Percentiles rank a stretch among this genome's conserved stretches.
Conservation (phyloP, 805 yeast species). For the Saccharomycopsis olivae region DNA sequence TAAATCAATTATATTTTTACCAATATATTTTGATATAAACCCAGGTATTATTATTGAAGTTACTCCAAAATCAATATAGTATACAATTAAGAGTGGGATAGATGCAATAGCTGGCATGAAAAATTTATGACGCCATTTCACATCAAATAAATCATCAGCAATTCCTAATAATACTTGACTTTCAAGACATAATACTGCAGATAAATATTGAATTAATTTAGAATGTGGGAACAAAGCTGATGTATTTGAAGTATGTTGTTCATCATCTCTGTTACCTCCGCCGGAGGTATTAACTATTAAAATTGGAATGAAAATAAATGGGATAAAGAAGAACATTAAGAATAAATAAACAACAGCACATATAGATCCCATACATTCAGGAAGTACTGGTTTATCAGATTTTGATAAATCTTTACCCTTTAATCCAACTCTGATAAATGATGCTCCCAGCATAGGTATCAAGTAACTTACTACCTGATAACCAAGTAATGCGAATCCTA, state of each 20-base stretch:
- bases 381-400: constrained; percentile 57
- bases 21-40: constrained; percentile 33
- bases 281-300: constrained; percentile 50
- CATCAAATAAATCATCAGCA: constrained; percentile 90
- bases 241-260: constrained; percentile 12
- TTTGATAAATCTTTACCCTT: constrained; percentile 79
- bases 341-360: constrained; percentile 74
- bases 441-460: constrained; percentile 57
- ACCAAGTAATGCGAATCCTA: constrained; percentile 62
- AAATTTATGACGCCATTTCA: constrained; percentile 96
- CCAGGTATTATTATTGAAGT: constrained; percentile 80
- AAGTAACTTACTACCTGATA: constrained; percentile 46
- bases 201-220: constrained; percentile 73
- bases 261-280: constrained; percentile 44
- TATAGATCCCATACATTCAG: constrained; percentile 91
- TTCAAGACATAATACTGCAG: constrained; percentile 76
- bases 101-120: constrained; percentile 92
- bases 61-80: constrained; percentile 88
- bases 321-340: constrained; percentile 75
- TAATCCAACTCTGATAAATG: constrained; percentile 72
- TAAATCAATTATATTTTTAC: constrained; percentile 44
- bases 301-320: constrained; percentile 74
- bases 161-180: constrained; percentile 79
- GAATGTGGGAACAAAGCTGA: constrained; percentile 55
- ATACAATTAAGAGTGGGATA: constrained; percentile 81